Evolutionary conservation across 2,329 filamentous ascomycete species (phyloP), one percentile per base, ranked within the genome.

Genomic region (Aspergillus vadensis): DNA sequence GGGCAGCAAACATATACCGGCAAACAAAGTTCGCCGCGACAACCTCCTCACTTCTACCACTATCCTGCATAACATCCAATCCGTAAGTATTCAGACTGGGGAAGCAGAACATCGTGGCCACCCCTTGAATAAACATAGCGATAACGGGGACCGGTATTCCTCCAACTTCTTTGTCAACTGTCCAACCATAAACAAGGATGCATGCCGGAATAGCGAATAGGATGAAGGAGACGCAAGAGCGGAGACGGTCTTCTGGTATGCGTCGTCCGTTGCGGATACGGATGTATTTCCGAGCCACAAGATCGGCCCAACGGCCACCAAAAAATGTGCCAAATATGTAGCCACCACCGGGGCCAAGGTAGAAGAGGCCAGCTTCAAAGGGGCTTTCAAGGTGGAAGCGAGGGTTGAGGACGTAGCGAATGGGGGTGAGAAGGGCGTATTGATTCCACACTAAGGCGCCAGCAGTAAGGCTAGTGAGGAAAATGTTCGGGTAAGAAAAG

Each of bases 1-100:
- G 76, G 10, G 89, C 90, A 0, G 87, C 91, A 66, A 92, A 90
- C 5, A 92, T 71, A 73, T 94, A 95, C 5, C 91, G 82, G 54
- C 91, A 81, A 69, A 92, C 86, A 74, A 93, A 95, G 73, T 94
- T 95, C 0, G 90, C 89, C 0, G 90, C 90, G 47, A 91, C 86
- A 3, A 94, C 89, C 70, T 95, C 91, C 3, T 88, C 85, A 47
- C 86, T 86, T 30, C 84, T 80, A 1, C 82, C 81, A 21, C 70
- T 72, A 2, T 74, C 70, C 65, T 89, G 89, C 87, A 93, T 91
- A 12, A 94, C 90, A 72, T 95, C 91, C 43, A 95, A 76, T 72
- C 90, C 93, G 76, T 95, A 93, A 0, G 90, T 91, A 72, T 93
- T 92, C 63, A 93, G 73, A 51, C 84, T 86, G 0, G 89, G 89